Evolutionary conservation across 768 basidiomycete species (phyloP), one percentile per base, ranked within the genome.

Genomic region (Vararia minispora): DNA sequence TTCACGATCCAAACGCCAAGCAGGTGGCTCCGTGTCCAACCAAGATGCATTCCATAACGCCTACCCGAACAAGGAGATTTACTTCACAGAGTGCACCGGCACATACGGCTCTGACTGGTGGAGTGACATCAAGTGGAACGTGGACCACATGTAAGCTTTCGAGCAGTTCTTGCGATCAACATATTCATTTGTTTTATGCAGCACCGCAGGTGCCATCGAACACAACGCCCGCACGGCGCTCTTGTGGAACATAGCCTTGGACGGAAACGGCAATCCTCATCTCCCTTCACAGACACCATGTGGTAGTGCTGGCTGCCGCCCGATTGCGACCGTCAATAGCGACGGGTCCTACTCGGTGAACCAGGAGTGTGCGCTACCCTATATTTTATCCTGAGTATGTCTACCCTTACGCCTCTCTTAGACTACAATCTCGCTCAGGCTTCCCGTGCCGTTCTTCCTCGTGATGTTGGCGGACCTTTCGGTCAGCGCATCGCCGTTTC

Each of bases 51-150:
- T 81, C 58, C 69, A 73, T 21, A 58, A 60, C 29, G 62, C 63
- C 9, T 79, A 62, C 43, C 77, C 79, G 1, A 53, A 54, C 42
- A 79, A 79, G 60, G 74, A 68, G 63, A 61, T 71, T 13, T 67
- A 64, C 56, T 59, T 69, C 42, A 69, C 60, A 48, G 82, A 86
- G 55, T 85, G 84, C 50, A 57, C 72, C 1, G 81, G 83, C 5
- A 73, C 67, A 0, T 55, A 70, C 39, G 76, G 79, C 11, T 69
- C 70, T 7, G 78, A 84, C 51, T 86, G 81, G 82, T 87, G 83
- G 83, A 62, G 60, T 33, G 80, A 85, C 47, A 76, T 85, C 56
- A 85, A 85, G 76, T 81, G 78, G 78, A 74, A 78, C 44, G 72
- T 79, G 68, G 66, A 76, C 42, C 77, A 78, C 47, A 56, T 82